A percentile compares a stretch with the other conserved stretches of the same genome.
These are phyloP conservation scores for Ajuga chamaepitys DNA, from an alignment of 257 asterid species.

Conservation along the genomic window DNA sequence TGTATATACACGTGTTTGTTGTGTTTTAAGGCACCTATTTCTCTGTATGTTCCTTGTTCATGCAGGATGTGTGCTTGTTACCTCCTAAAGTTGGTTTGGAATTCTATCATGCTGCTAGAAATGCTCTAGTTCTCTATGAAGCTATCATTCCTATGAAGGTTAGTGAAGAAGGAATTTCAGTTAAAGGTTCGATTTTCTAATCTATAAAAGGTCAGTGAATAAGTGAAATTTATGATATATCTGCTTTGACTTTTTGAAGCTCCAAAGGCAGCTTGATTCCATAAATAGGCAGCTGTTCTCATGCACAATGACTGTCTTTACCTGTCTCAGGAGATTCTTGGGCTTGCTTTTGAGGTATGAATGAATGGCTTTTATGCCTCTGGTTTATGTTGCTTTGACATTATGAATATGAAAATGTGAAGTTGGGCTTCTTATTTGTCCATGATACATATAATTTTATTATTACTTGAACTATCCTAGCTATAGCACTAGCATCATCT, in stretches of 20 bases:
- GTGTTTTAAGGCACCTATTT: background rate
- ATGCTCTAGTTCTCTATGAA: slow-evolving; percentile 82
- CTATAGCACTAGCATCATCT: slow-evolving; percentile 5
- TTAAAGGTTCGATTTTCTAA: slow-evolving; percentile 1
- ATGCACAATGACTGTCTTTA: slow-evolving; percentile 91
- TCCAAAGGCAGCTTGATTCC: slow-evolving; percentile 83
- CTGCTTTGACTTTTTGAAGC: slow-evolving; percentile 49
- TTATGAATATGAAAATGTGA: background rate
- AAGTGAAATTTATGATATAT: slow-evolving; percentile 12
- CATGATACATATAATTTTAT: background rate
- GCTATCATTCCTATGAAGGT: slow-evolving; percentile 91
- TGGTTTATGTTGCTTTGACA: background rate
- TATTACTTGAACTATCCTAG: background rate
- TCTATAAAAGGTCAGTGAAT: background rate
- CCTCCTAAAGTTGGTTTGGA: slow-evolving; percentile 86
- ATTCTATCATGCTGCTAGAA: slow-evolving; percentile 82
- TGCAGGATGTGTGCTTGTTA: slow-evolving; percentile 81
- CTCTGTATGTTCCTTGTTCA: background rate
- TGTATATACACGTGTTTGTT: background rate
- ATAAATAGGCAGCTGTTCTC: slow-evolving; percentile 88
- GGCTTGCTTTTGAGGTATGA: slow-evolving; percentile 90
- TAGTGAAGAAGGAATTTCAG: slow-evolving; percentile 24
- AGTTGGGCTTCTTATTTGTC: background rate
- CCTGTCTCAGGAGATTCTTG: slow-evolving; percentile 91
- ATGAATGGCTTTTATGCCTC: slow-evolving; percentile 6